phyloP scores from a whole-genome alignment of 2,329 filamentous ascomycete species.

The Fusarium dlaminii region DNA sequence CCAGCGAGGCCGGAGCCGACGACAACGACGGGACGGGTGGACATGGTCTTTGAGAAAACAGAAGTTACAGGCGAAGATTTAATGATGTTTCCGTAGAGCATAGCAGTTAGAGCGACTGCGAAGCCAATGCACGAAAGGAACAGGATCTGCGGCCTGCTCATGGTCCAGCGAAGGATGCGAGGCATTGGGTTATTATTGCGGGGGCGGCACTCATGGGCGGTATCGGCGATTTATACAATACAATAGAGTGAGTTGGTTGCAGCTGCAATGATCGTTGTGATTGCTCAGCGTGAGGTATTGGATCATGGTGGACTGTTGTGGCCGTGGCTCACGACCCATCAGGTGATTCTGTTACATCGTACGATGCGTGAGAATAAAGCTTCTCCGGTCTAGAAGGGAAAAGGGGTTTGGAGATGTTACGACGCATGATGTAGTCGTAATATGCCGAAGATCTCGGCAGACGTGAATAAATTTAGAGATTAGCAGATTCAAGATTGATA shows the following conservation, averaged over 20 bases:
- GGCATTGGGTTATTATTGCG: slow-evolving; percentile 33
- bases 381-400: slow-evolving; percentile 13
- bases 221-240: slow-evolving; percentile 39
- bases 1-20: slow-evolving; percentile 74
- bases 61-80: slow-evolving; percentile 30
- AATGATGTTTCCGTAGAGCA: slow-evolving; percentile 42
- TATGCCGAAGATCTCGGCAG: neutral
- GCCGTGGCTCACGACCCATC: slow-evolving; percentile 26
- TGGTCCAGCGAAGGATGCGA: slow-evolving; percentile 43
- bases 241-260: neutral
- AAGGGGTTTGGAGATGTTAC: neutral
- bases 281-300: slow-evolving; percentile 3
- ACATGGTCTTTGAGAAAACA: slow-evolving; percentile 42
- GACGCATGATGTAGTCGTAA: neutral
- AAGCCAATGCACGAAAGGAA: slow-evolving; percentile 43
- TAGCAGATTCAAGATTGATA: neutral
- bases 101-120: slow-evolving; percentile 43
- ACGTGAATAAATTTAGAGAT: neutral
- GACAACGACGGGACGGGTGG: slow-evolving; percentile 59
- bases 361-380: slow-evolving; percentile 21
- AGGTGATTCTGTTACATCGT: slow-evolving; percentile 34
- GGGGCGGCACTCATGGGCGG: slow-evolving; percentile 21
- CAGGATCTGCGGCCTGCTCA: slow-evolving; percentile 42
- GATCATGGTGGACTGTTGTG: slow-evolving; percentile 34
- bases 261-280: neutral